Base-by-base conservation (phyloP, 345 rosid genomes). In the Gossypium mustelinum region DNA sequence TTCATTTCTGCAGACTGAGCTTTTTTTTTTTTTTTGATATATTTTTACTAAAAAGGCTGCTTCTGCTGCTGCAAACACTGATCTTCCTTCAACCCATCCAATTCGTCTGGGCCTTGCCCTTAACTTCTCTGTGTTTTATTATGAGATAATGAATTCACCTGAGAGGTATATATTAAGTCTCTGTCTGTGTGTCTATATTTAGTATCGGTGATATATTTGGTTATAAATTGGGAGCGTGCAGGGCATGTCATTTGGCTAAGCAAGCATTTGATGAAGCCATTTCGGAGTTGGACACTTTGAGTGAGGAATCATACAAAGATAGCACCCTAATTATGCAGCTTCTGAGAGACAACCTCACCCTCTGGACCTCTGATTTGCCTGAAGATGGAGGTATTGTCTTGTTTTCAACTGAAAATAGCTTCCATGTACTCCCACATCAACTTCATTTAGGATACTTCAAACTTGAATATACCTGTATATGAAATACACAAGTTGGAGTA, bases 271-370 rank as follows among this genome's bases (percentile, higher is more conserved):
- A 93, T 74, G 98, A 93, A 86, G 99, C 98, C 8, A 95, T 95
- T 78, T 92, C 99, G 0, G 99, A 93, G 82, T 84, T 95, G 82
- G 99, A 95, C 86, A 93, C 96, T 60, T 81, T 95, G 76, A 95
- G 94, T 47, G 98, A 93, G 86, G 98, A 95, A 79, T 95, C 99
- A 1, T 95, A 93, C 89, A 95, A 95, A 82, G 99, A 95, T 76
- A 95, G 99, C 87, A 95, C 99, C 63, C 86, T 95, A 80, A 95
- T 95, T 52, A 95, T 95, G 97, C 99, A 95, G 89, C 93, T 95
- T 72, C 83, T 95, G 55, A 91, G 98, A 89, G 99, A 95, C 73
- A 95, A 95, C 81, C 99, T 95, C 83, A 93, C 99, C 27, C 93
- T 95, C 63, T 95, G 98, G 99, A 95, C 99, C 79, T 91, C 97